Evolutionary conservation across 495 filamentous ascomycete genomes (phyloP), one percentile per base, ranked within the genome.

Genomic region (Bacidia rubella): DNA sequence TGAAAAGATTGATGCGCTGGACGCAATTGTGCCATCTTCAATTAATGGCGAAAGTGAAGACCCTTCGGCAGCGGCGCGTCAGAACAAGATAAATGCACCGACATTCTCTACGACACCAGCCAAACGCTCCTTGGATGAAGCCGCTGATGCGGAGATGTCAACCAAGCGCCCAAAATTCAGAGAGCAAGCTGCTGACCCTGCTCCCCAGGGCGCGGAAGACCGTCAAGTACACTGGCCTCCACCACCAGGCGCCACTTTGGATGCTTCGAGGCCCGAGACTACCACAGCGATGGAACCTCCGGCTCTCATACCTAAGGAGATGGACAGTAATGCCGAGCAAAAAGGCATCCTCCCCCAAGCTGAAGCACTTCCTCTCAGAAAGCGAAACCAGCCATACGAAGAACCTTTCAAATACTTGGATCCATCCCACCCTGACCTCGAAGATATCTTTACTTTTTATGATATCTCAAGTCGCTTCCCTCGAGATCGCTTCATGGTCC

Each of bases 331-430:
- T 19, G 41, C 41, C 23, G 58, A 57, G 42, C 22, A 57, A 20
- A 51, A 54, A 35, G 43, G 56, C 2, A 57, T 60, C 61, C 64
- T 53, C 56, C 62, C 54, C 1, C 47, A 50, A 32, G 5, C 12
- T 17, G 25, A 50, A 20, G 25, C 25, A 21, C 23, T 20, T n/a
- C 12, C 29, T 2, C 17, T 19, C 25, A 47, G 46, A 54, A 73
- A 72, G 58, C 68, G 67, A 54, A 71, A 70, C 29, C 78, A 73
- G 63, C 68, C 73, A 15, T 71, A 80, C 51, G 90, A 94, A 65
- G 92, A 96, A 60, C 86, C 87, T 0, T 98, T 94, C 75, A 94
- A 89, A 59, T 98, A 86, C 65, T 72, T 98, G 49, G 60, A 78
- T 11, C 68, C 77, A 0, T 72, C 83, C 49, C 83, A 96, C 62